Evolutionary conservation across 1,284 basidiomycete species (phyloP), one percentile per base, ranked within the genome.

Genomic region (Ustilago esculenta): DNA sequence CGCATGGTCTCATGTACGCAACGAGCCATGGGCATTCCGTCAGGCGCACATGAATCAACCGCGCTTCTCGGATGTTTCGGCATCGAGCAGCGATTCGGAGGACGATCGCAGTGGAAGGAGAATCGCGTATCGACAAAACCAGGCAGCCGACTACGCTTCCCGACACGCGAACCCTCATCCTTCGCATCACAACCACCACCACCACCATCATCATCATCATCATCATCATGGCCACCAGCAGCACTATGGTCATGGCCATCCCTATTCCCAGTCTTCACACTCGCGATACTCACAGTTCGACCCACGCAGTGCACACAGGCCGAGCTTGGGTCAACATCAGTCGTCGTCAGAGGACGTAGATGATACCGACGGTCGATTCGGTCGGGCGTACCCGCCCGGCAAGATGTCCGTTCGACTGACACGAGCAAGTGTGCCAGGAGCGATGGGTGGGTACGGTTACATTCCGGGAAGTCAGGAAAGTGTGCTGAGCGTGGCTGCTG

Each of bases 391-490:
- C 7, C 12, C 45, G 7, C 25, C 44, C 1, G n/a, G 23, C n/a
- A 45, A 44, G 15, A 32, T 40, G 32, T 39, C 52, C 9, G 48
- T 37, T 4, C 35, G 42, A 10, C 9, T 29, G 11, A 20, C 51
- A 23, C 29, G 67, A 4, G 27, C 21, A 9, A 51, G 55, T 20
- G 32, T 72, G 49, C 73, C 72, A 0, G 75, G 72, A 17, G 59
- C 64, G 5, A 24, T 77, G 49, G 64, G 76, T 10, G 78, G 73
- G 2, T 80, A 80, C 41, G 75, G 75, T 10, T 77, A 78, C 44
- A 80, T 80, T 25, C 70, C 77, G 0, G 69, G 77, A 17, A 80
- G 78, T 55, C 68, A 75, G 43, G 77, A 78, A 43, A 77, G 73
- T 30, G 73, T 72, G 0, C 27, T 80, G 32, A 73, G 70, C 24